Percentiles rank a stretch among this genome's conserved stretches.
Conservation (phyloP, 2,329 filamentous ascomycete genomes). For the Penicillium rolfsii region DNA sequence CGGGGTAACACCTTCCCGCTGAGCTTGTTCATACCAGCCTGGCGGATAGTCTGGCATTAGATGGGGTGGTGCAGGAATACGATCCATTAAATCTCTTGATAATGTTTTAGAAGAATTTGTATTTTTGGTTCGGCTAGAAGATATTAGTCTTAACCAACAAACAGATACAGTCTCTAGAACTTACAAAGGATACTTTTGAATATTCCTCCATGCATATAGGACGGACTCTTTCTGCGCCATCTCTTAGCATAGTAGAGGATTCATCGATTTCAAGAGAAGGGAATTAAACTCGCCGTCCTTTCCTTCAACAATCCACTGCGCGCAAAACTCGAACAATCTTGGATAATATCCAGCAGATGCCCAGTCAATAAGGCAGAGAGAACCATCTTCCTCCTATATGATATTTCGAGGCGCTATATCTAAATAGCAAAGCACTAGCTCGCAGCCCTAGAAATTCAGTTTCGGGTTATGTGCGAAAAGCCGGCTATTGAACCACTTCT, state of each 20-base stretch:
- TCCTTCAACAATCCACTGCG: constrained; percentile 8
- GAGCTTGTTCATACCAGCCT: constrained; percentile 5
- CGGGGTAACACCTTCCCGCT: constrained; percentile 1
- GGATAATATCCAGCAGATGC: constrained; percentile 30
- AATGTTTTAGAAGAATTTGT: background rate
- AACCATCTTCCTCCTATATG: constrained; percentile 26
- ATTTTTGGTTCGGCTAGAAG: too few relatives aligned
- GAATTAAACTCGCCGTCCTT: too few relatives aligned
- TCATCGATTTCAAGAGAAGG: too few relatives aligned
- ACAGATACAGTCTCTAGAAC: too few relatives aligned
- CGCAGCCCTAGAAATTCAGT: background rate
- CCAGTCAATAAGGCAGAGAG: constrained; percentile 31
- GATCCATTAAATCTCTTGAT: background rate
- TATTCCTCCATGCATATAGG: too few relatives aligned
- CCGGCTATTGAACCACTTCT: constrained; percentile 28
- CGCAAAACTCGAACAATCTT: constrained; percentile 29
- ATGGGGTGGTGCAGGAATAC: background rate
- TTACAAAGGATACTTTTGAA: too few relatives aligned
- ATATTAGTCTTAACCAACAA: too few relatives aligned
- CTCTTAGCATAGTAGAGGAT: too few relatives aligned
- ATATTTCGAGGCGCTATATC: constrained; percentile 28
- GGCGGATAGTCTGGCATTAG: constrained; percentile 6
- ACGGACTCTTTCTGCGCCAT: too few relatives aligned
- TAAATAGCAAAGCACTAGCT: constrained; percentile 21
- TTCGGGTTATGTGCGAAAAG: constrained; percentile 15